These are phyloP conservation scores for Heliocybe sulcata DNA, from an alignment of 1,284 basidiomycete genomes.

Conservation along the genomic window DNA sequence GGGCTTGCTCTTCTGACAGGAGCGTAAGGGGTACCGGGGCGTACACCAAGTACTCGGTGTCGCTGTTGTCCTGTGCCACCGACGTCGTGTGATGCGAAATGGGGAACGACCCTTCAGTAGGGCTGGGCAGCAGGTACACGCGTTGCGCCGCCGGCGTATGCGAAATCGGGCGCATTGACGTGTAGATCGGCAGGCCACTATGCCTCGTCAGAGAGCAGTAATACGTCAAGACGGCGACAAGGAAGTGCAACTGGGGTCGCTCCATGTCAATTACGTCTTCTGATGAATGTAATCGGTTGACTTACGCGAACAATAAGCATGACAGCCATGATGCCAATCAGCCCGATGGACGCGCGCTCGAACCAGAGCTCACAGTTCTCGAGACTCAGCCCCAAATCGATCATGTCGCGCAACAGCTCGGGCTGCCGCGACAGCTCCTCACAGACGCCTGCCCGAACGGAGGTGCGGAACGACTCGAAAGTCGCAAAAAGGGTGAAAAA, in stretches of 20 bases:
- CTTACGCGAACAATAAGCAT: slow-evolving; percentile 60
- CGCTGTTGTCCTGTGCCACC: slow-evolving; percentile 15
- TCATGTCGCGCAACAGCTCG: slow-evolving; percentile 62
- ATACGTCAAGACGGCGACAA: slow-evolving; percentile 59
- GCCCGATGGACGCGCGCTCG: slow-evolving; percentile 52
- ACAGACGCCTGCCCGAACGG: slow-evolving; percentile 53
- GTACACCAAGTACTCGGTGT: slow-evolving; percentile 42
- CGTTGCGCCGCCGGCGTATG: slow-evolving; percentile 31
- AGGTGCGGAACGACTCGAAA: slow-evolving; percentile 50
- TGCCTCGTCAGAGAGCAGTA: slow-evolving; percentile 41
- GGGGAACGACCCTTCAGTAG: slow-evolving; percentile 9
- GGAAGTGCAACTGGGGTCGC: slow-evolving; percentile 54
- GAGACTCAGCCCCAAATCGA: slow-evolving; percentile 61
- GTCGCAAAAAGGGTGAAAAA: slow-evolving; percentile 46
- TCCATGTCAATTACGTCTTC: slow-evolving; percentile 1
- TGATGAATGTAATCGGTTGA: slow-evolving; percentile 8
- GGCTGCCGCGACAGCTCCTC: slow-evolving; percentile 68
- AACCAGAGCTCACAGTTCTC: slow-evolving; percentile 78
- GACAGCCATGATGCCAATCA: slow-evolving; percentile 50
- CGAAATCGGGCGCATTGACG: slow-evolving; percentile 18
- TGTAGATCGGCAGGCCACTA: slow-evolving; percentile 17
- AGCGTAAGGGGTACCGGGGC: slow-evolving; percentile 55
- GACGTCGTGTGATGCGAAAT: slow-evolving; percentile 10
- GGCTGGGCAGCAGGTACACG: slow-evolving; percentile 48
- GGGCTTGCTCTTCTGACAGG: slow-evolving; percentile 41